Evolutionary conservation across 1,139 yeast genomes (phyloP), one percentile per base, ranked within the genome.

Genomic region (Suhomyces coccinellae): DNA sequence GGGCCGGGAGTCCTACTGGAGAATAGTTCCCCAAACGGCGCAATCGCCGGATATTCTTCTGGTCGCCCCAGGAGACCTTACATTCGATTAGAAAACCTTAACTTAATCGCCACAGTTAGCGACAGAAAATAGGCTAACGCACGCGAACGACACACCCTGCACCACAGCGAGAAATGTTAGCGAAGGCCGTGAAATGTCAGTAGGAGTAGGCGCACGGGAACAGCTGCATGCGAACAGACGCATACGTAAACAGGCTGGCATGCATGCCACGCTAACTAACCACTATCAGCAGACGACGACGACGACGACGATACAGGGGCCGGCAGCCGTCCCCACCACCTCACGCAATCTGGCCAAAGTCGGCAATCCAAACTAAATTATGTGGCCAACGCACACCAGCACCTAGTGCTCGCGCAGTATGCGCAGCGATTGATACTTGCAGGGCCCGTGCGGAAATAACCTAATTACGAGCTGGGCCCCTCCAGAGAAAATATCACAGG

Each of bases 101-200:
- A 36, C 20, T 16, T 12, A 12, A 17, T n/a, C 13, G 22, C 26
- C n/a, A 17, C 17, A 36, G 26, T 10, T 26, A 28, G 38, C 38
- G 36, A 34, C 24, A 34, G 36, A 34, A 34, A 36, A 36, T 36
- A 36, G 32, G 38, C 38, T 36, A 28, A 36, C 29, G 39, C 39
- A 36, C 30, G 39, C 28, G 39, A 36, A 36, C n/a, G 33, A 20
- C 24, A 20, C 29, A 24, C 36, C 29, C 13, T 11, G 12, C 14
- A 5, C 14, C 29, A 26, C 24, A 20, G 24, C 24, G 22, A 33
- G 22, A 20, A 33, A 33, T 33, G 26, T 33, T 33, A 33, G 36
- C 36, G 36, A 33, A 33, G 20, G 27, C 27, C 10, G 16, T 26
- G 26, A 15, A 15, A 10, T n/a, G 36, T 26, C 27, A 9, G 6